A percentile compares a stretch with the other conserved stretches of the same genome.
Conservation (phyloP, 2,329 filamentous ascomycete species). For the Aureobasidium sp. region DNA sequence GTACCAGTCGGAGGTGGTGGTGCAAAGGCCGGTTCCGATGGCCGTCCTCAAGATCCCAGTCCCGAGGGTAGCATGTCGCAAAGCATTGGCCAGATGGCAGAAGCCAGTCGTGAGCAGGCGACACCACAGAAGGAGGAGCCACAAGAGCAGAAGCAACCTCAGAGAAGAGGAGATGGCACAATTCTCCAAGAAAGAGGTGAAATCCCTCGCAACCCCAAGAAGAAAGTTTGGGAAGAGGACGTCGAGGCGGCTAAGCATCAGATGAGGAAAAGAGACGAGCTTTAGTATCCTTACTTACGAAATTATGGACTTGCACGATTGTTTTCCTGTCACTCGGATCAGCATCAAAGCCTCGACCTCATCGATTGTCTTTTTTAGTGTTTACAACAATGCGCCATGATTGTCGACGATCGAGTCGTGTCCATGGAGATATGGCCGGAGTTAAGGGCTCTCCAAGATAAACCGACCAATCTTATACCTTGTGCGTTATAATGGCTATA, state of each 20-base stretch:
- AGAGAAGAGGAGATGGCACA: slow-evolving; percentile 37
- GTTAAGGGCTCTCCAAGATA: background rate
- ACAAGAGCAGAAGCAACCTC: slow-evolving; percentile 19
- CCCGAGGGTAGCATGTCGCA: slow-evolving; percentile 31
- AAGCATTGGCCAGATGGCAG: slow-evolving; percentile 37
- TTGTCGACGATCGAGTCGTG: background rate
- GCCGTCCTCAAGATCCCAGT: slow-evolving; percentile 20
- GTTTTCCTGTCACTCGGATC: background rate
- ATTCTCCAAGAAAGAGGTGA: slow-evolving; percentile 31
- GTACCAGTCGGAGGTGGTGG: slow-evolving; percentile 42
- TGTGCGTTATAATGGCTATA: background rate
- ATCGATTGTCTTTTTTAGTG: background rate
- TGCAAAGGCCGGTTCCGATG: slow-evolving; percentile 28
- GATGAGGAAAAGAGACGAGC: slow-evolving; percentile 26
- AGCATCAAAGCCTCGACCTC: background rate
- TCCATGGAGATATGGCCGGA: background rate
- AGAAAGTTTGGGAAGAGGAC: slow-evolving; percentile 53
- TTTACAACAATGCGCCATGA: background rate
- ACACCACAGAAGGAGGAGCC: slow-evolving; percentile 19
- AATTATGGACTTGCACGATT: background rate
- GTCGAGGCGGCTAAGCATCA: slow-evolving; percentile 27
- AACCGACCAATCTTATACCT: background rate
- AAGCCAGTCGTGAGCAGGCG: slow-evolving; percentile 24
- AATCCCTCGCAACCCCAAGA: slow-evolving; percentile 47
- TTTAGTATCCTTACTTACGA: slow-evolving; percentile 16